Conservation (phyloP, 257 asterid species). For the Marsdenia floribunda region DNA sequence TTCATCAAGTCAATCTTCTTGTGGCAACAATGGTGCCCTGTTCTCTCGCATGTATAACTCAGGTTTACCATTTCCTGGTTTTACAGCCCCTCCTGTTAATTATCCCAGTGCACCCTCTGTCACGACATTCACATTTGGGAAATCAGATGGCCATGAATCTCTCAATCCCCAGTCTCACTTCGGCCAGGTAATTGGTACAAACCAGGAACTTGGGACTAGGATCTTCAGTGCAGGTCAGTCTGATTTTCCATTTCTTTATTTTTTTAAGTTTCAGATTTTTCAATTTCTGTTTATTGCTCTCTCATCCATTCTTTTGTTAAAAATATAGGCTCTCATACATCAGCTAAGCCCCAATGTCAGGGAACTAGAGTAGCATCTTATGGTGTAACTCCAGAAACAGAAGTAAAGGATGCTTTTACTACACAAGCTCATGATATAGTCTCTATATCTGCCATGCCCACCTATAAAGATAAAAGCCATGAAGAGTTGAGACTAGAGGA, state of each 20-base stretch:
- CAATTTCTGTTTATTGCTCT: too few species aligned
- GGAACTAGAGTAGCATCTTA: conserved; percentile 60
- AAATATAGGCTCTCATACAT: not conserved
- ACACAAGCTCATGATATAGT: conserved; percentile 20
- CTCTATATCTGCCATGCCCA: conserved; percentile 74
- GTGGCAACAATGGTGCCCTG: not conserved
- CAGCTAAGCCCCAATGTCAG: conserved; percentile 14
- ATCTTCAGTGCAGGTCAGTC: not conserved
- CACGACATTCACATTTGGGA: not conserved
- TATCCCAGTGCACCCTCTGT: not conserved
- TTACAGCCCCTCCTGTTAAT: not conserved
- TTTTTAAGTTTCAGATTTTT: not conserved
- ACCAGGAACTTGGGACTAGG: too few species aligned
- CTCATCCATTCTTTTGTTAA: not conserved
- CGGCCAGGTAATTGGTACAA: not conserved
- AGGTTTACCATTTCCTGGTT: not conserved
- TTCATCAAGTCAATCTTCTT: not conserved
- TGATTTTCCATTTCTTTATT: not conserved
- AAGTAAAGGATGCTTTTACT: too few species aligned
- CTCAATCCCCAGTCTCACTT: not conserved
- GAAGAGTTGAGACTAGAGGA: conserved; percentile 88
- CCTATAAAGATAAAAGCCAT: conserved; percentile 59
- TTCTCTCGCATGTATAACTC: not conserved
- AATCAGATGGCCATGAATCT: conserved; percentile 3
- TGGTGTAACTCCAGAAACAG: conserved; percentile 30